A percentile compares a stretch with the other conserved stretches of the same genome.
Evolutionary conservation across 2,329 filamentous ascomycete genomes (phyloP).

Genomic region (Verticillium zaregamsianum): DNA sequence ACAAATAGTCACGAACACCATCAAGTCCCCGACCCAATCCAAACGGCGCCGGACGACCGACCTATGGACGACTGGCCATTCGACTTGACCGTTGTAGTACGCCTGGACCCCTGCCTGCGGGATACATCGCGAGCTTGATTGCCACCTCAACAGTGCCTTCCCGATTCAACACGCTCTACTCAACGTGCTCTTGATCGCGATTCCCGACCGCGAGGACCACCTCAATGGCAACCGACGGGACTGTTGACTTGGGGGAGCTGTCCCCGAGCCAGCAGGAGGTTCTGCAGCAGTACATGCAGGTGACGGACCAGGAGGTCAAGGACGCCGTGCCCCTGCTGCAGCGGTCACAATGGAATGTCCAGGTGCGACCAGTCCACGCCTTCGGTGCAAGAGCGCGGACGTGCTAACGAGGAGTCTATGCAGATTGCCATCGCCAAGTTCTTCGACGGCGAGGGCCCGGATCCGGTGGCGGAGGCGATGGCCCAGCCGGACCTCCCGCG

Average conservation of each 20-base stretch:
- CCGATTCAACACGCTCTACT: not conserved
- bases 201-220: not conserved
- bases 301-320: slow-evolving; percentile 77
- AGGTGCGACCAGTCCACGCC: slow-evolving; percentile 45
- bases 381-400: not conserved
- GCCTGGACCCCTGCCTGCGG: not conserved
- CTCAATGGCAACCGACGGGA: slow-evolving; percentile 35
- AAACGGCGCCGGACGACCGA: too few species aligned
- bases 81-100: too few species aligned
- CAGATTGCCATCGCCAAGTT: slow-evolving; percentile 96
- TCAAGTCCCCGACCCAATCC: too few species aligned
- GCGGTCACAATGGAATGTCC: slow-evolving; percentile 93
- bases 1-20: too few species aligned
- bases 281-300: slow-evolving; percentile 80
- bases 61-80: not conserved
- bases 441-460: slow-evolving; percentile 90
- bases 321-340: slow-evolving; percentile 76
- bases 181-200: too few species aligned
- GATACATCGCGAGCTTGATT: not conserved
- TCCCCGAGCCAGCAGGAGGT: slow-evolving; percentile 75
- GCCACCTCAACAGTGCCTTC: not conserved
- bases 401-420: not conserved
- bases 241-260: slow-evolving; percentile 63
- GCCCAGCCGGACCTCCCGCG: slow-evolving; percentile 59
- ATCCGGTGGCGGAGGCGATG: slow-evolving; percentile 73